phyloP scores from a whole-genome alignment of 1,139 yeast species.

The Blastobotrys arbuscula region DNA sequence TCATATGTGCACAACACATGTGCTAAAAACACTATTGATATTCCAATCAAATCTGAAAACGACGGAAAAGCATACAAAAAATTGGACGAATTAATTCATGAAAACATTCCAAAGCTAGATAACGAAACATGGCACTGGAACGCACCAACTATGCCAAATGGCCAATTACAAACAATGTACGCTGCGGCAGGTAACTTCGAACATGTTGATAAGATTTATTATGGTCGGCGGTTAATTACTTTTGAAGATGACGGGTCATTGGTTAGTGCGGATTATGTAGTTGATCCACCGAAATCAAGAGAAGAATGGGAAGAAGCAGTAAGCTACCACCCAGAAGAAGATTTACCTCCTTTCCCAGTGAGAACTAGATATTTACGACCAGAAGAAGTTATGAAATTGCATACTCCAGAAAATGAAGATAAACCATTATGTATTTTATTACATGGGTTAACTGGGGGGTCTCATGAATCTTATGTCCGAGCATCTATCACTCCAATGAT shows the following conservation, averaged over 20 bases:
- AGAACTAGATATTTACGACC: conserved; percentile 66
- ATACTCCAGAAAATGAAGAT: conserved; percentile 32
- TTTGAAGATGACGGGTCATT: conserved; percentile 58
- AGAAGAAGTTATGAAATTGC: conserved; percentile 40
- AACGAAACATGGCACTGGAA: conserved; percentile 47
- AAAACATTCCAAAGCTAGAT: conserved; percentile 43
- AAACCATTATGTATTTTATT: conserved; percentile 64
- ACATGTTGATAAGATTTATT: conserved; percentile 51
- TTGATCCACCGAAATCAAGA: conserved; percentile 42
- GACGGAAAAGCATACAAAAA: conserved; percentile 29
- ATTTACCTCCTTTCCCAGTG: conserved; percentile 71
- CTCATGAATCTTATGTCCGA: conserved; percentile 82
- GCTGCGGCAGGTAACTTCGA: conserved; percentile 53
- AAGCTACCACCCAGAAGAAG: conserved; percentile 53
- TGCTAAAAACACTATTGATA: conserved; percentile 29
- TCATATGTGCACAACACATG: conserved; percentile 17
- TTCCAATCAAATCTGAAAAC: conserved; percentile 26
- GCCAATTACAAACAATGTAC: conserved; percentile 70
- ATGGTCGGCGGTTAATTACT: conserved; percentile 66
- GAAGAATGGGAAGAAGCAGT: conserved; percentile 48
- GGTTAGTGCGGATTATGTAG: conserved; percentile 73
- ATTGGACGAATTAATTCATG: conserved; percentile 39
- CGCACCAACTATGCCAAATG: conserved; percentile 63
- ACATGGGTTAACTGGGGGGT: conserved; percentile 91
- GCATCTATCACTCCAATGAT: conserved; percentile 36